A percentile compares a stretch with the other conserved stretches of the same genome.
Evolutionary conservation across 345 rosid species (phyloP).

Genomic region (Lumnitzera littorea): DNA sequence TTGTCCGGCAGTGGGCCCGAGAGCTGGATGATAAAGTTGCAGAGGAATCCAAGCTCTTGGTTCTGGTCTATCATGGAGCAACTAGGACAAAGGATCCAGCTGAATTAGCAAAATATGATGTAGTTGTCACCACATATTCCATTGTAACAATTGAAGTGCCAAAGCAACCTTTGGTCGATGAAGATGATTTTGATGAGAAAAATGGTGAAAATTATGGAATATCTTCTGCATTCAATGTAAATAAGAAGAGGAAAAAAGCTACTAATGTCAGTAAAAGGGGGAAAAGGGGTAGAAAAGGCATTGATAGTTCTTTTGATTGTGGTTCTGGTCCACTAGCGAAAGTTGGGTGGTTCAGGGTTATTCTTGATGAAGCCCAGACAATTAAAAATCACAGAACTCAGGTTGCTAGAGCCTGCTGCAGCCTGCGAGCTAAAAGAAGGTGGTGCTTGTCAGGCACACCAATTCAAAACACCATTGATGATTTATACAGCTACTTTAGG

Average conservation of each 20-base stretch:
- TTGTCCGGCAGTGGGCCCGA: constrained; percentile 92
- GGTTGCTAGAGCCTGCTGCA: constrained; percentile 95
- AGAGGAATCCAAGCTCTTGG: constrained; percentile 55
- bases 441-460: constrained; percentile 99
- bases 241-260: constrained; percentile 48
- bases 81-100: constrained; percentile 80
- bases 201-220: constrained; percentile 53
- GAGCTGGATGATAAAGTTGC: constrained; percentile 88
- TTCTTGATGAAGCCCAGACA: constrained; percentile 98
- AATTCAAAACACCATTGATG: constrained; percentile 85
- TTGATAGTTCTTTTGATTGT: constrained; percentile 45
- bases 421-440: constrained; percentile 89
- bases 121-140: constrained; percentile 84
- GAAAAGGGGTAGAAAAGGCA: constrained; percentile 58
- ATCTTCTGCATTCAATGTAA: constrained; percentile 50
- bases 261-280: constrained; percentile 42
- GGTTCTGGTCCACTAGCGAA: constrained; percentile 70
- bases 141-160: constrained; percentile 93
- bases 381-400: constrained; percentile 95
- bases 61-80: constrained; percentile 81
- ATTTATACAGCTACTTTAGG: constrained; percentile 93
- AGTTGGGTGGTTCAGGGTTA: constrained; percentile 77
- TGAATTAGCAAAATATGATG: constrained; percentile 82
- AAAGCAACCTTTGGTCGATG: constrained; percentile 71
- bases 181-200: constrained; percentile 66